Evolutionary conservation across 257 asterid genomes (phyloP).

Genomic region (Solanum pinnatisectum): DNA sequence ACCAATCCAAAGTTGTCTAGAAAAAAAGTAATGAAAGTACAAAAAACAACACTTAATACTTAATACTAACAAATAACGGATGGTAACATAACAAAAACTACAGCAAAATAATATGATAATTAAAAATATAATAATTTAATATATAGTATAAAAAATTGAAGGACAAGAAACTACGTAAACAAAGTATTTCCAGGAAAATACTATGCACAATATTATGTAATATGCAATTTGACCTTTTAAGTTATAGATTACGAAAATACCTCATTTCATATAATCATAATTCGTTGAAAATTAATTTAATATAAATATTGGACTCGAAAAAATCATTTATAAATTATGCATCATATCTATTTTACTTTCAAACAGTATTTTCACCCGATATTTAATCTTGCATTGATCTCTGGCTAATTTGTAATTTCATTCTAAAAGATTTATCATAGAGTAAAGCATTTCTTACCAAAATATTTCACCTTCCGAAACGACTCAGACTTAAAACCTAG

Average conservation of each 20-base stretch:
- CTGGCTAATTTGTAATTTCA: too few species aligned
- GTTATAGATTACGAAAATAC: background rate
- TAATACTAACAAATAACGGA: too few species aligned
- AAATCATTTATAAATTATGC: background rate
- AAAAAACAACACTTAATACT: too few species aligned
- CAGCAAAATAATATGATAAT: too few species aligned
- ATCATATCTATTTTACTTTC: too few species aligned
- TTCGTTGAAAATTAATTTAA: background rate
- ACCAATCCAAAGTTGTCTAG: fast-evolving
- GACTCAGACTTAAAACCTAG: background rate
- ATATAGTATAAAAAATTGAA: background rate
- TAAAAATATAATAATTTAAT: too few species aligned
- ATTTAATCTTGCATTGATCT: background rate
- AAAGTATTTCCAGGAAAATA: background rate
- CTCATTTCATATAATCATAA: background rate
- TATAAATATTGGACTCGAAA: background rate
- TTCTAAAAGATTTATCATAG: background rate
- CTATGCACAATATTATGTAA: background rate
- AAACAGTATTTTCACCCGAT: too few species aligned
- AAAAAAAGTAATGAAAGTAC: too few species aligned
- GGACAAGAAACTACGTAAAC: background rate
- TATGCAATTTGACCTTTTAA: background rate
- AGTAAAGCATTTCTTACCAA: too few species aligned
- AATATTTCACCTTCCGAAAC: too few species aligned
- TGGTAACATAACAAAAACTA: too few species aligned